Conservation (phyloP, 805 yeast species). For the Ogataea siamensis region DNA sequence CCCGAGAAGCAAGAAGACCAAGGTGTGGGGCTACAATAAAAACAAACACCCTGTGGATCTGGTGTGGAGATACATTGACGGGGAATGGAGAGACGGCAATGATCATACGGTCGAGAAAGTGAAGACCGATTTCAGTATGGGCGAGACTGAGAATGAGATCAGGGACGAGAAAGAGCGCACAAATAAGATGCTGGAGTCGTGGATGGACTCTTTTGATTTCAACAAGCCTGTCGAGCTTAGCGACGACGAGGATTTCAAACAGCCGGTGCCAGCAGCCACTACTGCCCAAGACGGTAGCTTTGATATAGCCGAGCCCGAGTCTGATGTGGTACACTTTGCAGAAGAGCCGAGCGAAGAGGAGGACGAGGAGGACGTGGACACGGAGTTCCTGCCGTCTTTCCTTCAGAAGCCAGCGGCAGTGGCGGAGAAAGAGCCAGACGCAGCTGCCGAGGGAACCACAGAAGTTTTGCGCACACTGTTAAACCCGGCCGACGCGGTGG, state of each 20-base stretch:
- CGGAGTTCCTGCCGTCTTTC: slow-evolving; percentile 56
- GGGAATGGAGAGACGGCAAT: slow-evolving; percentile 76
- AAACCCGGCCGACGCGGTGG: slow-evolving; percentile 38
- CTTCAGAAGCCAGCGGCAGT: slow-evolving; percentile 6
- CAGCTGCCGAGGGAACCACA: slow-evolving; percentile 27
- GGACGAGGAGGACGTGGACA: slow-evolving; percentile 28
- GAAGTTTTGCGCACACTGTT: slow-evolving; percentile 63
- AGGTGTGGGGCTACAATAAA: slow-evolving; percentile 90
- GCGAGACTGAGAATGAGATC: slow-evolving; percentile 31
- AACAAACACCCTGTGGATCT: slow-evolving; percentile 59
- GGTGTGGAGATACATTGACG: slow-evolving; percentile 58
- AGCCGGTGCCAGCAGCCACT: slow-evolving; percentile 5
- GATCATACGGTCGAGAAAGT: slow-evolving; percentile 72
- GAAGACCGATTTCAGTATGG: slow-evolving; percentile 6
- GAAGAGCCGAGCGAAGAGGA: slow-evolving; percentile 14
- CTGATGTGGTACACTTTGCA: too few relatives aligned
- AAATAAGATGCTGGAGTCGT: slow-evolving; percentile 44
- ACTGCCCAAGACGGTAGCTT: too few relatives aligned
- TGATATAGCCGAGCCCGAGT: too few relatives aligned
- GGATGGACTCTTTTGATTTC: slow-evolving; percentile 50
- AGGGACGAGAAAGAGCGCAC: slow-evolving; percentile 39
- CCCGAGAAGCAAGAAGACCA: slow-evolving; percentile 64
- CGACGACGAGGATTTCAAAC: slow-evolving; percentile 43
- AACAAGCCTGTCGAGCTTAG: slow-evolving; percentile 47
- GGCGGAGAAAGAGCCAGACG: slow-evolving; percentile 28